Conservation (phyloP, 805 yeast genomes). For the Tetrapisispora fleetii region DNA sequence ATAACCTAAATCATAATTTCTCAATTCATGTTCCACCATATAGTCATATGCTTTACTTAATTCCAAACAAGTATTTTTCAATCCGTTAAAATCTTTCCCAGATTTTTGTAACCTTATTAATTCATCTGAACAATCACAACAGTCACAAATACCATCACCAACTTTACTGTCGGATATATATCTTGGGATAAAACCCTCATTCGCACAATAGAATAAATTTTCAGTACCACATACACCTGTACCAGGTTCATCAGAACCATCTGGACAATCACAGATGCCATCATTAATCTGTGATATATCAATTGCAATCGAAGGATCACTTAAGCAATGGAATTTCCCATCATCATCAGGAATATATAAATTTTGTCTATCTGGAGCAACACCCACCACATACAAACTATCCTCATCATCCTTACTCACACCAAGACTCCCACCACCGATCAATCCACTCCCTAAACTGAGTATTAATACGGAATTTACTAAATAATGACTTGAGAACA, state of each 20-base stretch:
- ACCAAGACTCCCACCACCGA: neutral
- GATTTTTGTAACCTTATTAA: constrained; percentile 2
- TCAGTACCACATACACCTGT: constrained; percentile 62
- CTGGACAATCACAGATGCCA: constrained; percentile 92
- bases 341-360: constrained; percentile 8
- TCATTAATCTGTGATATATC: constrained; percentile 65
- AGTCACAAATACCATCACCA: constrained; percentile 90
- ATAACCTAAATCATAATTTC: constrained; percentile 44
- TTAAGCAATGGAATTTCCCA: constrained; percentile 55
- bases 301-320: constrained; percentile 54
- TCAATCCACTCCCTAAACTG: neutral
- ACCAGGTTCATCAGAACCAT: constrained; percentile 96
- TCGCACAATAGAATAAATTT: constrained; percentile 58
- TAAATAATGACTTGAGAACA: neutral
- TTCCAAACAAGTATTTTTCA: constrained; percentile 5
- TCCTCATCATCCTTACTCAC: neutral
- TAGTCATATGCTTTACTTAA: constrained; percentile 20
- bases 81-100: neutral
- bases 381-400: constrained; percentile 8
- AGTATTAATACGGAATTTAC: neutral
- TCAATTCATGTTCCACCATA: constrained; percentile 38
- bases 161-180: constrained; percentile 59
- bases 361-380: constrained; percentile 13
- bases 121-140: constrained; percentile 97
- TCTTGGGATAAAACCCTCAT: constrained; percentile 56